Base-by-base conservation (phyloP, 2,329 filamentous ascomycete genomes). In the Alternaria arborescens region DNA sequence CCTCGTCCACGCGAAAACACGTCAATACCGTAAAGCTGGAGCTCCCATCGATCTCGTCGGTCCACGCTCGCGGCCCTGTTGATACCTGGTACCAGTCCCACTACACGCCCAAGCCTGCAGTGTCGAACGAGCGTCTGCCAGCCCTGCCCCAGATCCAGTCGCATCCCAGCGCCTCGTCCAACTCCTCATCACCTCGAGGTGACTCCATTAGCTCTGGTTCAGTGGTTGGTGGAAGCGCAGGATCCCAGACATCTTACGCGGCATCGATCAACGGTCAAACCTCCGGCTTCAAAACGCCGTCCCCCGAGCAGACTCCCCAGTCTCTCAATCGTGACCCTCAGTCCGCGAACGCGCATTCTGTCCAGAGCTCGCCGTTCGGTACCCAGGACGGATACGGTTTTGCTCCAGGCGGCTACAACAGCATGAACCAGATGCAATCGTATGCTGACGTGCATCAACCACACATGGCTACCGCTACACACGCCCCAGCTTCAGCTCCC, bases 11-110 rank as follows among this genome's bases (percentile, higher is more conserved):
- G 58, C 66, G 32, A 61, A 58, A 62, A 30, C 51, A 65, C 60
- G 48, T 62, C 77, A 83, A 88, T 82, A 90, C 88, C 91, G 92
- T 88, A 90, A 95, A 94, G 86, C 92, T 96, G 92, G 92, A 94
- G 91, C 89, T 94, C 81, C 91, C 92, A 83, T 91, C 91, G 83
- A 91, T 93, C 78, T 91, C 91, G 77, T 89, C 92, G 84, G 88
- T 91, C 84, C 89, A 92, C 82, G 88, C 89, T 87, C 89, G 91
- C 88, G 90, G 89, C 84, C 85, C 86, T 77, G 85, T 87, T 81
- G 90, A 94, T 82, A 84, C 84, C 79, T 92, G 88, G 82, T 91
- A 89, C 82, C 89, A 88, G 81, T 83, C 85, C 77, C 86, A 90
- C 82, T 86, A 87, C 77, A 79, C 83, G 68, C 87, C 90, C 79